Conservation (phyloP, 2,329 filamentous ascomycete genomes). For the Neonectria neomacrospora region DNA sequence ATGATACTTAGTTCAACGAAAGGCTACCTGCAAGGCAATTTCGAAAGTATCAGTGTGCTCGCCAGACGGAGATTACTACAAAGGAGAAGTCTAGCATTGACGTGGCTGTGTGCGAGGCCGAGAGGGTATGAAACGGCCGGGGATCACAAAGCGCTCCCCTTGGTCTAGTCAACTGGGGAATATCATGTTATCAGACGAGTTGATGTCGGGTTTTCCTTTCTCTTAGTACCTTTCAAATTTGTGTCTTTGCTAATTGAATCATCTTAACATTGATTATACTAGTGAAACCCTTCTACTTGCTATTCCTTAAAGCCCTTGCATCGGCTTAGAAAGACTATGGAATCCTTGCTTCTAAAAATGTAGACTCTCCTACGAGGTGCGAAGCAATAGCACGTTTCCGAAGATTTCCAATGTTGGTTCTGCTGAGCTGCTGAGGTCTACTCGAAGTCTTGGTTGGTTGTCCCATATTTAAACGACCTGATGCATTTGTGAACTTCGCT, state of each 20-base stretch:
- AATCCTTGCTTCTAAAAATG: no score
- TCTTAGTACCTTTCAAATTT: no score
- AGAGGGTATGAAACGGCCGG: neutral
- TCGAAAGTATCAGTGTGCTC: slow-evolving; percentile 16
- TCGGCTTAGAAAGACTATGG: no score
- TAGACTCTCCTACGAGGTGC: no score
- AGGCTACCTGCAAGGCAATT: slow-evolving; percentile 34
- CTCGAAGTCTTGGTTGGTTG: neutral
- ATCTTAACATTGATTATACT: neutral
- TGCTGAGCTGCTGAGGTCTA: neutral
- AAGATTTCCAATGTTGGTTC: neutral
- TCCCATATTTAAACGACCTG: neutral
- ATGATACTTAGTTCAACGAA: slow-evolving; percentile 24
- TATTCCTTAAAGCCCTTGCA: no score
- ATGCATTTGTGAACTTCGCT: neutral
- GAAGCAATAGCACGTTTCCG: neutral
- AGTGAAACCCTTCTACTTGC: no score
- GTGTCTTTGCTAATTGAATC: neutral
- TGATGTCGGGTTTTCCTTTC: neutral
- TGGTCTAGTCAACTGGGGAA: neutral
- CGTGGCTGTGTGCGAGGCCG: slow-evolving; percentile 9
- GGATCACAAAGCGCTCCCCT: neutral
- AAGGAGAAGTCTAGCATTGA: slow-evolving; percentile 11
- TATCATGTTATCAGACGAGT: neutral
- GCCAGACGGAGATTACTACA: neutral